phyloP scores from a whole-genome alignment of 1,284 basidiomycete species.

The Chondrostereum purpureum region DNA sequence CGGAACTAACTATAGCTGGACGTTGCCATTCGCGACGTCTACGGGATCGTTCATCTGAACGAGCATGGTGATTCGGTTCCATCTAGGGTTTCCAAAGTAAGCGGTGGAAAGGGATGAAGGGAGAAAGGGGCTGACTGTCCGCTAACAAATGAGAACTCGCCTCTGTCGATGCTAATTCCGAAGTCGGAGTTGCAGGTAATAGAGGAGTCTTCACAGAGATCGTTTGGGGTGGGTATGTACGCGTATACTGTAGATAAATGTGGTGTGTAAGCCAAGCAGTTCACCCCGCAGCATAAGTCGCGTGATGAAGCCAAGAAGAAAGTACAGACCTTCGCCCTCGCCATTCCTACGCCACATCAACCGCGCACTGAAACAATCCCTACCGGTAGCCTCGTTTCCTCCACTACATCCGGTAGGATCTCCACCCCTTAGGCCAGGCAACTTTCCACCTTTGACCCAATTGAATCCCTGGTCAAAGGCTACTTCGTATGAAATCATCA shows the following conservation, averaged over 20 bases:
- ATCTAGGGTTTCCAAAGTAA: conserved; percentile 28
- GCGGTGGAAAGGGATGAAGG: not conserved
- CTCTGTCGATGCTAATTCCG: conserved; percentile 66
- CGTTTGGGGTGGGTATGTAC: conserved; percentile 49
- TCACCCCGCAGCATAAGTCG: not conserved
- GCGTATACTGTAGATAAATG: conserved; percentile 50
- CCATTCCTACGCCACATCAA: conserved; percentile 67
- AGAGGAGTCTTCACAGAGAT: conserved; percentile 48
- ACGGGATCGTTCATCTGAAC: conserved; percentile 54
- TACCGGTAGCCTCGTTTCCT: conserved; percentile 51
- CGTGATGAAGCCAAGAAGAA: conserved; percentile 2
- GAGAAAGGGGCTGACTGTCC: conserved; percentile 41
- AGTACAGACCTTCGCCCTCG: conserved; percentile 54
- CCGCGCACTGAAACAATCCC: conserved; percentile 61
- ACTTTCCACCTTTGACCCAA: conserved; percentile 70
- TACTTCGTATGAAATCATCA: conserved; percentile 67
- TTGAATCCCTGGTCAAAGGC: conserved; percentile 61
- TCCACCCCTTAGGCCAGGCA: conserved; percentile 67
- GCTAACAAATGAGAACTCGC: conserved; percentile 56
- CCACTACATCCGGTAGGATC: conserved; percentile 56
- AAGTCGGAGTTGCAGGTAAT: conserved; percentile 65
- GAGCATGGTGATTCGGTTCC: conserved; percentile 51
- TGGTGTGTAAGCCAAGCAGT: too few species aligned
- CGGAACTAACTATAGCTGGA: conserved; percentile 45
- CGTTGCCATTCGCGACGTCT: conserved; percentile 48